Evolutionary conservation across 371 early-diverging fungal species (phyloP).

Genomic region (Apophysomyces ossiformis): DNA sequence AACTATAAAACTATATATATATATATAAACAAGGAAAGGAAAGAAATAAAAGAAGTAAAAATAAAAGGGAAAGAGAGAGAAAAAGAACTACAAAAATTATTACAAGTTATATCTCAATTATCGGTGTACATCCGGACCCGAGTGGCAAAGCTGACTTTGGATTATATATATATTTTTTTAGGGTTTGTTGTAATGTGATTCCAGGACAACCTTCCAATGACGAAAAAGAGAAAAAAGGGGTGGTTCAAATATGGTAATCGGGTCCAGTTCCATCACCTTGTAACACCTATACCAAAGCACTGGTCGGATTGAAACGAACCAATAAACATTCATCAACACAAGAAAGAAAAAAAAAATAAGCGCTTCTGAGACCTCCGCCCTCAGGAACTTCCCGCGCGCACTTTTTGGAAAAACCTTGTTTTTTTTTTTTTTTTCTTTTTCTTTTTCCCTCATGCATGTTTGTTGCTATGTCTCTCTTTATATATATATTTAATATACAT

Average conservation of each 20-base stretch:
- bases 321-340: not conserved
- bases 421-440: not conserved
- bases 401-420: not conserved
- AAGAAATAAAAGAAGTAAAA: slow-evolving; percentile 13
- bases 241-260: slow-evolving; percentile 10
- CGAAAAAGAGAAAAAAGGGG: slow-evolving; percentile 8
- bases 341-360: too few relatives aligned
- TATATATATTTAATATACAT: too few relatives aligned
- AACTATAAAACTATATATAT: not conserved
- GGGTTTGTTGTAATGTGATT: slow-evolving; percentile 3
- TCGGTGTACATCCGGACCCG: slow-evolving; percentile 15
- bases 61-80: slow-evolving; percentile 6
- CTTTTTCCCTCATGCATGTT: too few relatives aligned
- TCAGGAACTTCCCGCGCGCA: slow-evolving; percentile 6
- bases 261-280: not conserved
- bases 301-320: slow-evolving; percentile 2
- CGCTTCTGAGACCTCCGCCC: slow-evolving; percentile 7
- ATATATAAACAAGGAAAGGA: slow-evolving; percentile 11
- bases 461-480: too few relatives aligned
- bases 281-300: not conserved
- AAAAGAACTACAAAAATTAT: not conserved
- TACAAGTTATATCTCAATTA: not conserved
- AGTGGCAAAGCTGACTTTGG: slow-evolving; percentile 10
- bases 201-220: slow-evolving; percentile 12
- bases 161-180: slow-evolving; percentile 10